Evolutionary conservation across 2,329 filamentous ascomycete species (phyloP).

Genomic region (Cytospora piceae): DNA sequence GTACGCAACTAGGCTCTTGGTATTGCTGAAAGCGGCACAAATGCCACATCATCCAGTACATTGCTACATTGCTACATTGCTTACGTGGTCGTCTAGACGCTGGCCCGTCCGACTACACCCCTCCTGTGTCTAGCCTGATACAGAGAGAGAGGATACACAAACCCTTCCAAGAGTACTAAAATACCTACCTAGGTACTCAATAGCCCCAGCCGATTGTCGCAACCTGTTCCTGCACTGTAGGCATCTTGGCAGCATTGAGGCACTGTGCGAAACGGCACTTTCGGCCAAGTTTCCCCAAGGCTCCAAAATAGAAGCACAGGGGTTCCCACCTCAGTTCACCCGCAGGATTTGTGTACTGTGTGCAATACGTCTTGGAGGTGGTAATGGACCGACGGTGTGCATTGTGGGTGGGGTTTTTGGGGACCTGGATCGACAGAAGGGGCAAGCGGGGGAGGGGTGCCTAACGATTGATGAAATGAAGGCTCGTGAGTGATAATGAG

Average conservation of each 20-base stretch:
- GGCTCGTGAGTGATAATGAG: conserved; percentile 3
- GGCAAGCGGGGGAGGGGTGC: conserved; percentile 19
- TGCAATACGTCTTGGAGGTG: background rate
- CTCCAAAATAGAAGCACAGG: background rate
- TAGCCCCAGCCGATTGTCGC: background rate
- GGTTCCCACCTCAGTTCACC: conserved; percentile 10
- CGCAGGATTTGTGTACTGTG: background rate
- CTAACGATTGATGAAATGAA: conserved; percentile 7
- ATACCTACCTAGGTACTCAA: background rate
- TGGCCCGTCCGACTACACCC: conserved; percentile 17
- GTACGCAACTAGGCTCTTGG: background rate
- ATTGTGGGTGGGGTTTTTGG: conserved; percentile 8
- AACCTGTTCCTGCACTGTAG: conserved; percentile 5
- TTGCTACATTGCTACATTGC: conserved; percentile 15
- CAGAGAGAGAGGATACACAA: conserved; percentile 12
- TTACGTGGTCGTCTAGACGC: conserved; percentile 16
- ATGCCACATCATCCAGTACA: conserved; percentile 19
- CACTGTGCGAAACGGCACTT: conserved; percentile 13
- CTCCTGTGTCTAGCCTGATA: conserved; percentile 22
- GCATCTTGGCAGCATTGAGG: background rate
- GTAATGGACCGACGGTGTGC: conserved; percentile 19
- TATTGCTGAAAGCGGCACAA: conserved; percentile 4
- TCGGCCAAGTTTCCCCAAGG: background rate
- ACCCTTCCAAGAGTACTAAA: background rate
- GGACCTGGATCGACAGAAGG: conserved; percentile 17